phyloP scores from a whole-genome alignment of 1,139 yeast genomes.

The Debaryomycetaceae sp. region DNA sequence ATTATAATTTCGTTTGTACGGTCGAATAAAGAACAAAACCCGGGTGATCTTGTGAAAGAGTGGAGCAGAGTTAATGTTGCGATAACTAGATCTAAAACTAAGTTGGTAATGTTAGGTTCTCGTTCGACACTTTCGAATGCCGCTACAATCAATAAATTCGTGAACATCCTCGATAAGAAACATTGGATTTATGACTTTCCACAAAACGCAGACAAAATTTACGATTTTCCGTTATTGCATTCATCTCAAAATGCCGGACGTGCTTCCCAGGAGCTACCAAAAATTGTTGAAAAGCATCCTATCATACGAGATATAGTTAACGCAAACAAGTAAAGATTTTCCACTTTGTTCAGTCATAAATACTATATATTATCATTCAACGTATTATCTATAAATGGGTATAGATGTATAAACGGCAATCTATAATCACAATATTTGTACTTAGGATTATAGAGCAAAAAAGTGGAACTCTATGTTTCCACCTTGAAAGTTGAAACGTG shows the following conservation, averaged over 20 bases:
- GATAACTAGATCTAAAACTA: slow-evolving; percentile 83
- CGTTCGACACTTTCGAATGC: slow-evolving; percentile 56
- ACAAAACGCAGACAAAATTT: slow-evolving; percentile 35
- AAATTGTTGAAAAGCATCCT: slow-evolving; percentile 17
- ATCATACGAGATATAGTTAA: slow-evolving; percentile 25
- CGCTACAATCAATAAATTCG: slow-evolving; percentile 57
- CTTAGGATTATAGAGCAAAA: slow-evolving; percentile 27
- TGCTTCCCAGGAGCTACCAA: slow-evolving; percentile 7
- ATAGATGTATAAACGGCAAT: too few species aligned
- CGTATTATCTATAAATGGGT: too few species aligned
- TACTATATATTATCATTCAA: too few species aligned
- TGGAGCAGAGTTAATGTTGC: slow-evolving; percentile 95
- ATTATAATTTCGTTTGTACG: slow-evolving; percentile 84
- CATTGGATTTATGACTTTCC: slow-evolving; percentile 67
- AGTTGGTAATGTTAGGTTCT: slow-evolving; percentile 81
- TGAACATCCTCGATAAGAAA: slow-evolving; percentile 54
- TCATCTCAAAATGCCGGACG: slow-evolving; percentile 1
- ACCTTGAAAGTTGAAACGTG: slow-evolving; percentile 19
- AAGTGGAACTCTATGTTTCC: slow-evolving; percentile 38
- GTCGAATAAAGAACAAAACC: slow-evolving; percentile 62
- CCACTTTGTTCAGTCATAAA: too few species aligned
- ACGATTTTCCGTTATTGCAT: slow-evolving; percentile 16
- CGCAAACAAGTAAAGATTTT: slow-evolving; percentile 10
- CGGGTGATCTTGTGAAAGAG: slow-evolving; percentile 80
- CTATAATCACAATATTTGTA: too few species aligned